Evolutionary conservation across 495 filamentous ascomycete genomes (phyloP).

Genomic region (Penicillium bovifimosum): DNA sequence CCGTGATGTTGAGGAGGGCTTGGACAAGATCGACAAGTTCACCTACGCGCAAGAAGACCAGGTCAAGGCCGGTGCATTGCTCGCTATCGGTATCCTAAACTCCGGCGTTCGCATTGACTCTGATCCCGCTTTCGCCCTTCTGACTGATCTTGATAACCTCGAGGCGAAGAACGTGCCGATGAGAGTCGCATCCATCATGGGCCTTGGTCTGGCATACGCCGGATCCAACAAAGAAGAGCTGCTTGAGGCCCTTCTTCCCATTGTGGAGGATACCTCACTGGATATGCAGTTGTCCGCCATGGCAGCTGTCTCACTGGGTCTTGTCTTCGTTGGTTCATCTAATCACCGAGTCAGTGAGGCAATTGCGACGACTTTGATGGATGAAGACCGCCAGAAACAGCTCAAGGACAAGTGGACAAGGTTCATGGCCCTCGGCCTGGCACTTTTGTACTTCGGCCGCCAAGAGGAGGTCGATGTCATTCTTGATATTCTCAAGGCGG

Average conservation of each 20-base stretch:
- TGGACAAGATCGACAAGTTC: constrained; percentile 91
- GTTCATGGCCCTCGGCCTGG: constrained; percentile 91
- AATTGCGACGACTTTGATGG: constrained; percentile 83
- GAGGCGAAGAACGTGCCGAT: constrained; percentile 70
- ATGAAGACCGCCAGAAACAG: constrained; percentile 79
- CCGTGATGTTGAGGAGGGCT: constrained; percentile 83
- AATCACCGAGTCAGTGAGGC: constrained; percentile 83
- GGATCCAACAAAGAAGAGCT: constrained; percentile 85
- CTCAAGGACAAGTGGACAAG: constrained; percentile 97
- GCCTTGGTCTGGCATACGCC: constrained; percentile 88
- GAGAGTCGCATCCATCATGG: constrained; percentile 83
- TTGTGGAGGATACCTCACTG: constrained; percentile 71
- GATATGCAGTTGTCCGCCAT: constrained; percentile 96
- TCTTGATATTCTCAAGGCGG: constrained; percentile 87
- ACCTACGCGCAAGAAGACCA: constrained; percentile 77
- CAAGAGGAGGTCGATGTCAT: constrained; percentile 98
- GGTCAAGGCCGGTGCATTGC: constrained; percentile 81
- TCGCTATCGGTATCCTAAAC: constrained; percentile 91
- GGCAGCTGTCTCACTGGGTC: constrained; percentile 85
- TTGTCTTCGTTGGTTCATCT: constrained; percentile 89
- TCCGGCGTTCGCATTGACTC: constrained; percentile 80
- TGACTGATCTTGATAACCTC: constrained; percentile 71
- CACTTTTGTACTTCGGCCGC: constrained; percentile 88
- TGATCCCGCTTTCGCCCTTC: constrained; percentile 81
- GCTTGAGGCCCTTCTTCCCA: constrained; percentile 72